Base-by-base conservation (phyloP, 2,329 filamentous ascomycete species). In the Venturia asperata region DNA sequence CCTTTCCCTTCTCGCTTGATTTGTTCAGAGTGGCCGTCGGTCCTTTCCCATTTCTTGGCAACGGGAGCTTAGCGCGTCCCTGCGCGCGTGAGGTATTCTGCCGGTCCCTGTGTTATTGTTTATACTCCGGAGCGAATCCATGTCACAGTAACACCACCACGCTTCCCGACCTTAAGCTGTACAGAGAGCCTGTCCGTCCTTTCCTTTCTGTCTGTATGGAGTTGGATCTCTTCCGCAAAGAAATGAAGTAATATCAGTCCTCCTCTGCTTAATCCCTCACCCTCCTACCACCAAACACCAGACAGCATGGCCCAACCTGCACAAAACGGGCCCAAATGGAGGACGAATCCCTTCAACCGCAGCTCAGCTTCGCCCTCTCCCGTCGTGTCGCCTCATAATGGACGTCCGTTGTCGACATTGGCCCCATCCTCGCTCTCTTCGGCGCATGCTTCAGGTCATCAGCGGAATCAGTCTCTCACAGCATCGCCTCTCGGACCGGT, bases 291-390 rank as follows among this genome's bases (percentile, higher is more conserved):
- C 30, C 30, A 34, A 58, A 13, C 52, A 37, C 27, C 39, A 37
- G 37, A 37, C 52, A 68, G 62, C 69, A 85, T 85, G 82, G 80
- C 81, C 72, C 79, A 78, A 65, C 82, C 82, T 74, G 79, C 83
- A 68, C 79, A 82, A 71, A 85, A 82, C 75, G 84, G 85, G 76
- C 85, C 87, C 70, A 84, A 88, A 74, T 90, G 87, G 80, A 87
- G 91, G 72, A 89, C 86, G 74, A 93, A 91, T 77, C 89, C 90
- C 19, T 95, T 96, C 74, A 82, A 83, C 67, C 85, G 91, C 73
- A 85, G 77, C 69, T 80, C 86, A 64, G 79, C 82, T 56, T 88
- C 89, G 19, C 82, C 87, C 27, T 89, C 90, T 41, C 83, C 88
- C 52, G 82, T 79, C 62, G 81, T 85, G 43, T 78, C 68, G 13